A percentile compares a stretch with the other conserved stretches of the same genome.
phyloP scores from a whole-genome alignment of 2,329 filamentous ascomycete species.

The Talaromyces marneffei region DNA sequence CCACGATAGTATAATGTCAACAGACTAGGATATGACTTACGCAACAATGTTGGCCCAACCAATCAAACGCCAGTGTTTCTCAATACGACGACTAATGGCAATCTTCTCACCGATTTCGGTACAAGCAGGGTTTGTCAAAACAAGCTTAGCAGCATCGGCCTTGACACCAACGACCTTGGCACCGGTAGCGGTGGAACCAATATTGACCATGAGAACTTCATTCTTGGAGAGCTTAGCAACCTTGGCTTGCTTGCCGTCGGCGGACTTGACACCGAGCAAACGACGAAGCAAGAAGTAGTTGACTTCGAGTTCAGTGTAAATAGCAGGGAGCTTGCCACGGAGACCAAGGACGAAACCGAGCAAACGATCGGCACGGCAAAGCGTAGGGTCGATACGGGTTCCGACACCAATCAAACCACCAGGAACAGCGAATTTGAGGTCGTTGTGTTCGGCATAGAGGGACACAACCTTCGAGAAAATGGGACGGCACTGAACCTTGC shows the following conservation, averaged over 20 bases:
- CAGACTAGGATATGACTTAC: constrained; percentile 30
- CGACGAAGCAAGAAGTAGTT: constrained; percentile 98
- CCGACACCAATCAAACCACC: constrained; percentile 97
- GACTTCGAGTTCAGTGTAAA: constrained; percentile 97
- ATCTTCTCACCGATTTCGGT: constrained; percentile 98
- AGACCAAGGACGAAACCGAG: constrained; percentile 97
- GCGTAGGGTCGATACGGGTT: constrained; percentile 92
- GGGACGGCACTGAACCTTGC: constrained; percentile 90
- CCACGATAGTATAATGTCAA: background rate
- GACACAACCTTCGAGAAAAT: constrained; percentile 95
- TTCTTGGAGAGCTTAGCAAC: constrained; percentile 97
- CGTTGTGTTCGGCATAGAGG: constrained; percentile 95
- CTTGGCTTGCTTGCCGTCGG: constrained; percentile 98
- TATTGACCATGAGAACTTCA: constrained; percentile 99
- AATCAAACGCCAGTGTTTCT: constrained; percentile 97
- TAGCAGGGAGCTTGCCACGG: constrained; percentile 86
- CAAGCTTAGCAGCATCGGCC: constrained; percentile 93
- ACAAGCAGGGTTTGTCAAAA: constrained; percentile 87
- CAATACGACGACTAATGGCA: constrained; percentile 88
- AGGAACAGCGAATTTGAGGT: constrained; percentile 95
- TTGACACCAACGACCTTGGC: constrained; percentile 96
- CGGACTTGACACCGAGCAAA: constrained; percentile 92
- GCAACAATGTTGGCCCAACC: constrained; percentile 77
- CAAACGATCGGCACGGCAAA: constrained; percentile 97
- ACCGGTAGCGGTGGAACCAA: constrained; percentile 92